phyloP scores from a whole-genome alignment of 345 rosid species.

The Cardiospermum halicacabum region DNA sequence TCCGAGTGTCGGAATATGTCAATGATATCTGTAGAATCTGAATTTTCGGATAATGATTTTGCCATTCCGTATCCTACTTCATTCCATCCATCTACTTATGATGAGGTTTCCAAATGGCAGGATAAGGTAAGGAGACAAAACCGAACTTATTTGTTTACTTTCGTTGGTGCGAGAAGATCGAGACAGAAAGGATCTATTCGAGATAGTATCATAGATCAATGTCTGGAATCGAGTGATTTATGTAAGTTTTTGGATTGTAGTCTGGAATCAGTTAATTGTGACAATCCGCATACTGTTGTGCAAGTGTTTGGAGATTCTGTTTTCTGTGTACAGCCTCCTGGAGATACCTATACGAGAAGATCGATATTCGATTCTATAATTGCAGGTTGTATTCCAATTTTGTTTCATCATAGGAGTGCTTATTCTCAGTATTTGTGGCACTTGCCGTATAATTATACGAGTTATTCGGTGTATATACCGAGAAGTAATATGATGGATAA shows the following conservation, averaged over 20 bases:
- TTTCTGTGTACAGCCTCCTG: conserved; percentile 28
- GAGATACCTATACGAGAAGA: conserved; percentile 23
- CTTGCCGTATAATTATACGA: conserved; percentile 14
- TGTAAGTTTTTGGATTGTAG: conserved; percentile 23
- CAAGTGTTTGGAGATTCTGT: conserved; percentile 14
- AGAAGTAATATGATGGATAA: too few species aligned
- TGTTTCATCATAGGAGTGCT: conserved; percentile 26
- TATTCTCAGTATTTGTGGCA: conserved; percentile 30
- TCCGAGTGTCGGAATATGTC: conserved; percentile 32
- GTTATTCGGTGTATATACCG: conserved; percentile 27
- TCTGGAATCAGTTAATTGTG: neutral
- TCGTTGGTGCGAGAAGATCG: conserved; percentile 36
- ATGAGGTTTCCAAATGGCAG: conserved; percentile 35
- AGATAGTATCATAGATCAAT: conserved; percentile 14
- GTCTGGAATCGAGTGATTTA: conserved; percentile 1
- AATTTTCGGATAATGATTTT: conserved; percentile 22
- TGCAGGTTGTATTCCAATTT: conserved; percentile 31
- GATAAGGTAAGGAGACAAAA: conserved; percentile 20
- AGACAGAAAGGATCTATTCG: conserved; percentile 14
- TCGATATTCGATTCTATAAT: conserved; percentile 27
- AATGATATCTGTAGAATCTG: conserved; percentile 37
- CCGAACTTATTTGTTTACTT: conserved; percentile 29
- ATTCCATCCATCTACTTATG: conserved; percentile 34
- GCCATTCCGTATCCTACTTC: conserved; percentile 45
- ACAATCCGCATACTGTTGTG: conserved; percentile 14